Evolutionary conservation across 2,329 filamentous ascomycete species (phyloP).

Genomic region (Hysterium pulicare): DNA sequence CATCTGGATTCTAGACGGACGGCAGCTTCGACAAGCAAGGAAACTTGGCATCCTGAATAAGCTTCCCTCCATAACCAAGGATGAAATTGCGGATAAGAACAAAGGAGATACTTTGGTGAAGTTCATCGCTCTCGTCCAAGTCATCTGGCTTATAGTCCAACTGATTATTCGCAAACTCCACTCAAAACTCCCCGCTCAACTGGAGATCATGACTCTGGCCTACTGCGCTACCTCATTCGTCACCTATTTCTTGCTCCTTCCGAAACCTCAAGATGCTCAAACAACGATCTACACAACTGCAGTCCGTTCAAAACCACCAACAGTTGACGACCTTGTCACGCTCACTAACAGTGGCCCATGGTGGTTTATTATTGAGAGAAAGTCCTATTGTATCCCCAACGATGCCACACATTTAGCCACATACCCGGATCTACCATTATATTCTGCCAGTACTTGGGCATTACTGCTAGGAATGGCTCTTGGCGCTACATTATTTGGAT

Average conservation of each 20-base stretch:
- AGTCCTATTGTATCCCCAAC: too few species aligned
- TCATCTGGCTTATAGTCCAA: background rate
- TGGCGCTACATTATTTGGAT: background rate
- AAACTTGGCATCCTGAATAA: background rate
- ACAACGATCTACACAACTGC: background rate
- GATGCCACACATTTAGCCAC: too few species aligned
- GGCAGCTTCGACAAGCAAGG: background rate
- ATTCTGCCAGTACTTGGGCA: too few species aligned
- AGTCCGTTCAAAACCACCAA: background rate
- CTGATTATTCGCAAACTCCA: background rate
- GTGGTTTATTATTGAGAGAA: too few species aligned
- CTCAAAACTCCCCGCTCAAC: background rate
- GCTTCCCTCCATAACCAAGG: background rate
- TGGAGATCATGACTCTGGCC: background rate
- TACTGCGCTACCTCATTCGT: background rate
- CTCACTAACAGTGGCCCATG: background rate
- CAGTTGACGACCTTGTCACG: background rate
- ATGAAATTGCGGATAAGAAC: background rate
- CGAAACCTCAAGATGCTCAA: background rate
- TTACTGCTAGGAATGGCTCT: background rate
- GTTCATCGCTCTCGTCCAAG: background rate
- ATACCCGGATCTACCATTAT: too few species aligned
- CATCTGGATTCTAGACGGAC: background rate
- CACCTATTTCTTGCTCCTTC: background rate
- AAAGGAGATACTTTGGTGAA: background rate